Conservation (phyloP, 2,329 filamentous ascomycete species). For the Diplodia mutila region DNA sequence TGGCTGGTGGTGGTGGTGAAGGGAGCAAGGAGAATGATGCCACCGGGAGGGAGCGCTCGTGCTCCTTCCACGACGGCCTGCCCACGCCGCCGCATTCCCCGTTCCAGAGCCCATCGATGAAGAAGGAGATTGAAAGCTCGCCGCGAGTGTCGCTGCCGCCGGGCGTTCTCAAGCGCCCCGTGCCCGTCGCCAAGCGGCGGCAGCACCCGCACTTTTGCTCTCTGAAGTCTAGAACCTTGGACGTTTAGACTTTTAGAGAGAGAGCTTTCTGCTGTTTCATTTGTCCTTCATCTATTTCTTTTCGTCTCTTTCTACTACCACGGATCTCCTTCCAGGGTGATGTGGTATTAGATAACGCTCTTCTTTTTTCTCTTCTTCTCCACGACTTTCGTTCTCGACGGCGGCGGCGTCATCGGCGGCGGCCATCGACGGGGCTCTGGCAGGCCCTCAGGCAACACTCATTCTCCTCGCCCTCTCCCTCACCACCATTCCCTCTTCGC, state of each 20-base stretch:
- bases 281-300: background rate
- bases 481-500: background rate
- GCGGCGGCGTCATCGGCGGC: background rate
- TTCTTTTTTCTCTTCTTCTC: background rate
- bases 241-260: background rate
- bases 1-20: background rate
- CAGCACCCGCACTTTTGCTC: background rate
- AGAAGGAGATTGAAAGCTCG: slow-evolving; percentile 13
- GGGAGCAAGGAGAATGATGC: background rate
- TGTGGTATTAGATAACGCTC: background rate
- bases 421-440: background rate
- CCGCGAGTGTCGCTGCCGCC: background rate
- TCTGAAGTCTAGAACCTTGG: background rate
- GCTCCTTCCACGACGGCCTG: slow-evolving; percentile 23
- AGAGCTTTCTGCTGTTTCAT: background rate
- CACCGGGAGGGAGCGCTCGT: background rate
- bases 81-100: slow-evolving; percentile 25
- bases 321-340: background rate
- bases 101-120: slow-evolving; percentile 8
- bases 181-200: background rate
- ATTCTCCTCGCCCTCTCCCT: background rate
- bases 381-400: background rate
- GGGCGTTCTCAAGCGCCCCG: background rate
- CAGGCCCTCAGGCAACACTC: background rate
- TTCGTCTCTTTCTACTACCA: no score